Evolutionary conservation across 2,329 filamentous ascomycete genomes (phyloP), one percentile per base, ranked within the genome.

Genomic region (Diplodia corticola): DNA sequence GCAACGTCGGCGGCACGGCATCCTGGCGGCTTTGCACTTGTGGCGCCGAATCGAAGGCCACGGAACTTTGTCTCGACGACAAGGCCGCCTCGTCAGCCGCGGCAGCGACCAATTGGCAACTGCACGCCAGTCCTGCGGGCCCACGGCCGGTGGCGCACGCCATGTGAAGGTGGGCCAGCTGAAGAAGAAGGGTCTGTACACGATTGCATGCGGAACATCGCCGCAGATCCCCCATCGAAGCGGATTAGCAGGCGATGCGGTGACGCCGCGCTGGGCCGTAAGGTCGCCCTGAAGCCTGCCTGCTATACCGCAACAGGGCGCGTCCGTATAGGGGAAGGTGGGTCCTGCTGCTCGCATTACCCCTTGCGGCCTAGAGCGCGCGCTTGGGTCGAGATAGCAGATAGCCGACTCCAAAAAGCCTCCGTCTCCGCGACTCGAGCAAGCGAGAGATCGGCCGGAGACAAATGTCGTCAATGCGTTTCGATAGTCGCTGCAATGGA

Each of bases 51-150:
- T 60, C 40, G 40, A 22, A 60, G 26, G 55, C 30, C 17, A n/a
- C 55, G 55, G 55, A 60, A 63, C 60, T 63, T 44, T 63, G 46
- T 63, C 60, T 63, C 44, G 33, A 63, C 60, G 60, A 63, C 60
- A 51, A 5, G 40, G 33, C 1, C 12, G 33, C 20, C 6, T 33
- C 17, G 5, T 48, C 55, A 35, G 5, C 28, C 51, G 30, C 28
- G 17, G 10, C 28, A 10, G 51, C 13, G 20, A n/a, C 33, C 26
- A 12, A 20, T 12, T n/a, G n/a, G 54, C 54, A 13, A 13, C 20
- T n/a, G 33, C 13, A n/a, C 12, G 28, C 22, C 51, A 13, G 17
- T 22, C 54, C n/a, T 24, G 22, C 40, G 26, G 24, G 24, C 2
- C n/a, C 54, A 35, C 5, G 54, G 54, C 35, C 30, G 37, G 6